Conservation (phyloP, 2,329 filamentous ascomycete species). For the Trichoderma semiorbis region DNA sequence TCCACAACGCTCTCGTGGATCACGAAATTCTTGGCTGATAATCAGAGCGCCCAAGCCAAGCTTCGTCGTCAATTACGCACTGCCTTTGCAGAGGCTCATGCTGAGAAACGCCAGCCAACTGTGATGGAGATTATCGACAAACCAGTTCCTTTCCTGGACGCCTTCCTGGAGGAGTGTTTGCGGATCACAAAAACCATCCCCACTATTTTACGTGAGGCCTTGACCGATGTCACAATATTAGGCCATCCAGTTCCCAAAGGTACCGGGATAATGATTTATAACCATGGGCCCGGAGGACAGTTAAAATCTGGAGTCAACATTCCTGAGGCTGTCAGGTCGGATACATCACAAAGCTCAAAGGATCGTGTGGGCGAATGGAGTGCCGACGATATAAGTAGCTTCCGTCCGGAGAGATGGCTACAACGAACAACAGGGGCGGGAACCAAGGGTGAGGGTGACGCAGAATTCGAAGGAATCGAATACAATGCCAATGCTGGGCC, state of each 20-base stretch:
- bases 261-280: neutral
- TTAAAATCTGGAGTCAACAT: neutral
- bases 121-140: neutral
- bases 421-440: neutral
- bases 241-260: neutral
- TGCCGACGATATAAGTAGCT: neutral
- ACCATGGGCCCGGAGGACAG: neutral
- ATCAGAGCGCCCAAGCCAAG: neutral
- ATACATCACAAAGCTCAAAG: neutral
- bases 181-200: neutral
- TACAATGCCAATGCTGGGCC: neutral
- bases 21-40: neutral
- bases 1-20: constrained; percentile 1
- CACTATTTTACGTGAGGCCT: neutral
- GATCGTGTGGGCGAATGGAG: neutral
- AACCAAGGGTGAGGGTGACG: neutral
- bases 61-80: neutral
- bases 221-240: neutral
- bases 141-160: neutral
- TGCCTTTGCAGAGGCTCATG: neutral
- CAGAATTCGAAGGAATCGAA: neutral
- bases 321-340: neutral
- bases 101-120: neutral
- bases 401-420: neutral
- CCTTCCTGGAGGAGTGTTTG: neutral